These are phyloP conservation scores for Pythium insidiosum DNA, from an alignment of 352 stramenopile species.

Conservation along the genomic window DNA sequence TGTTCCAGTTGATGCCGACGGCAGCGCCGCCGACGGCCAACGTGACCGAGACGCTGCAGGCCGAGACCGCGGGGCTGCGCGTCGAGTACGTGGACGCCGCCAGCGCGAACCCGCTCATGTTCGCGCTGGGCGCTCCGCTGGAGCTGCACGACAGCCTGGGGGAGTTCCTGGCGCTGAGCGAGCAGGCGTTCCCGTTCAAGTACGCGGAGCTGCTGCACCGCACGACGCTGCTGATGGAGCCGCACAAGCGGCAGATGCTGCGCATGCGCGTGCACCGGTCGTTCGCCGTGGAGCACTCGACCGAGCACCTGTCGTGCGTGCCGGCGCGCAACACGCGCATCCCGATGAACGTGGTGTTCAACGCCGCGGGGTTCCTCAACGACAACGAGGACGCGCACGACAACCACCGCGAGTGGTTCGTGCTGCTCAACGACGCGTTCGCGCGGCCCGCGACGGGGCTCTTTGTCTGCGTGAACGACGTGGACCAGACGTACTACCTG, in stretches of 20 bases:
- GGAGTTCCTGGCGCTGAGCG: slow-evolving; percentile 30
- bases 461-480: slow-evolving; percentile 28
- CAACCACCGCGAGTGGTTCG: slow-evolving; percentile 77
- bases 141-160: slow-evolving; percentile 18
- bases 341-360: slow-evolving; percentile 25
- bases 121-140: no score
- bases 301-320: slow-evolving; percentile 4
- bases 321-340: slow-evolving; percentile 22
- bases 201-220: slow-evolving; percentile 49
- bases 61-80: slow-evolving; percentile 29
- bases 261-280: slow-evolving; percentile 26
- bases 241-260: no score
- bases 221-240: no score
- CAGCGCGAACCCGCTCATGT: slow-evolving; percentile 7
- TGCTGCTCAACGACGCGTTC: slow-evolving; percentile 35
- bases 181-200: slow-evolving; percentile 38
- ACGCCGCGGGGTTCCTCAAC: slow-evolving; percentile 51
- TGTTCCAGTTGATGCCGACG: background rate
- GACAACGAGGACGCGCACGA: slow-evolving; percentile 74
- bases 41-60: slow-evolving; percentile 20
- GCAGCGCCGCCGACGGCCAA: no score
- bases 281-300: slow-evolving; percentile 14
- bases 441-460: slow-evolving; percentile 31
- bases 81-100: slow-evolving; percentile 7
- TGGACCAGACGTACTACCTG: slow-evolving; percentile 34